Base-by-base conservation (phyloP, 768 basidiomycete species). In the Rhizopogon vulgaris region DNA sequence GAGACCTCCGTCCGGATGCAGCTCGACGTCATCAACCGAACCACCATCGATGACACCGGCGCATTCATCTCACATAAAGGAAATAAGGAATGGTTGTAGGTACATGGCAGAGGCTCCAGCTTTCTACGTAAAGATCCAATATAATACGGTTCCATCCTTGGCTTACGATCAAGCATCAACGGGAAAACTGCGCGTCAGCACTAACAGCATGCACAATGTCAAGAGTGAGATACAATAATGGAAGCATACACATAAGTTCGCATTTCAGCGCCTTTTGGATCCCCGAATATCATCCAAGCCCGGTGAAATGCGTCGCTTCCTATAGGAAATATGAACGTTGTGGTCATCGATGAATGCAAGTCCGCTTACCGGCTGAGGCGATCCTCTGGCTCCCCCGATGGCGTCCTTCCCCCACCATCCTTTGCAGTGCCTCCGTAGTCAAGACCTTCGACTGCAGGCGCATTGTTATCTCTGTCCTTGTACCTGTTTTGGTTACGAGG, bases 401-500 rank as follows among this genome's bases (percentile, higher is more conserved):
- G 77, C 45, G 82, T 85, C 57, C 83, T 59, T 49, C 69, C 63
- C 49, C 65, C 42, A 41, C 65, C 69, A 38, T 78, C 73, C 57
- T 77, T 75, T 50, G 68, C 72, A 25, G 61, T 78, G 40, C 84
- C 88, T 2, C 88, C 90, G 58, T 93, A 93, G 64, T 93, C 90
- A 60, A 93, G 68, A n/a, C 90, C 90, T 62, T 92, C 90, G 11
- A 90, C 87, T 25, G 88, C 88, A 54, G 88, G 85, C 1, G 87
- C 86, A 61, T 89, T 89, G 14, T 82, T 83, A 62, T 92, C 90
- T 38, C 89, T 78, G 66, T 93, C 90, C 73, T 91, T 92, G 72
- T 93, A 92, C 63, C 90, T 90, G 63, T 88, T 89, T 67, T 88
- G 87, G 65, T 91, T 91, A 40, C 90, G 76, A 11, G 90, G 90